phyloP scores from a whole-genome alignment of 345 rosid species.

The Corymbia maculata region DNA sequence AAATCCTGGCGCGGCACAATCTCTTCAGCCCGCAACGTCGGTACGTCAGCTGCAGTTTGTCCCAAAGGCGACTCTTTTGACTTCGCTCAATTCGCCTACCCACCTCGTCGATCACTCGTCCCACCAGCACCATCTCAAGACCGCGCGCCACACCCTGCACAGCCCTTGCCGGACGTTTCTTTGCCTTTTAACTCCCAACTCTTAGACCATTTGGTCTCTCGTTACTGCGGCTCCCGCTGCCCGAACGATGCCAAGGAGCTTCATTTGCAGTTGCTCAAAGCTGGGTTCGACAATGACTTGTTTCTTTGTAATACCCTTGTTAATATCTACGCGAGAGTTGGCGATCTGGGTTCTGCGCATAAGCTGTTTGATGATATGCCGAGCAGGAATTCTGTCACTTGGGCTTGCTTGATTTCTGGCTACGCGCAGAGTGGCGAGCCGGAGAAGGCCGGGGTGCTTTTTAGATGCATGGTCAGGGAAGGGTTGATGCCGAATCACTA shows the following conservation, averaged over 20 bases:
- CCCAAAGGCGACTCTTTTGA: neutral
- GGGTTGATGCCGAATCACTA: conserved; percentile 45
- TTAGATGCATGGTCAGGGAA: conserved; percentile 44
- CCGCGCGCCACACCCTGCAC: neutral
- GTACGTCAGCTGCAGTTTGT: neutral
- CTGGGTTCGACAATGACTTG: conserved; percentile 41
- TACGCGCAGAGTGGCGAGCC: conserved; percentile 40
- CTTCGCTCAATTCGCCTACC: neutral
- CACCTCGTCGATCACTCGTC: conserved; percentile 3
- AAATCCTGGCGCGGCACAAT: neutral
- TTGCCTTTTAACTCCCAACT: conserved; percentile 2
- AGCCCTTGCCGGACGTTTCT: neutral
- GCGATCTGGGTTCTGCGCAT: conserved; percentile 38
- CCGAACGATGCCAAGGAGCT: conserved; percentile 28
- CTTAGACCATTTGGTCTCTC: conserved; percentile 17
- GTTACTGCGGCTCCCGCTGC: conserved; percentile 18
- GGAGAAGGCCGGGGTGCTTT: conserved; percentile 34
- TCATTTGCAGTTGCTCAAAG: conserved; percentile 36
- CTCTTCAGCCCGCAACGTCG: neutral
- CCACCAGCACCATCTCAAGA: conserved; percentile 1
- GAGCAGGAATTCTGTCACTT: conserved; percentile 52
- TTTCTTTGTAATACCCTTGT: conserved; percentile 64
- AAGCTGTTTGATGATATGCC: conserved; percentile 74
- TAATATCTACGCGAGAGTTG: conserved; percentile 31
- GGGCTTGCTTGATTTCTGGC: conserved; percentile 86